These are phyloP conservation scores for Simmondsia chinensis DNA, from an alignment of 148 eudicot species.

Conservation along the genomic window DNA sequence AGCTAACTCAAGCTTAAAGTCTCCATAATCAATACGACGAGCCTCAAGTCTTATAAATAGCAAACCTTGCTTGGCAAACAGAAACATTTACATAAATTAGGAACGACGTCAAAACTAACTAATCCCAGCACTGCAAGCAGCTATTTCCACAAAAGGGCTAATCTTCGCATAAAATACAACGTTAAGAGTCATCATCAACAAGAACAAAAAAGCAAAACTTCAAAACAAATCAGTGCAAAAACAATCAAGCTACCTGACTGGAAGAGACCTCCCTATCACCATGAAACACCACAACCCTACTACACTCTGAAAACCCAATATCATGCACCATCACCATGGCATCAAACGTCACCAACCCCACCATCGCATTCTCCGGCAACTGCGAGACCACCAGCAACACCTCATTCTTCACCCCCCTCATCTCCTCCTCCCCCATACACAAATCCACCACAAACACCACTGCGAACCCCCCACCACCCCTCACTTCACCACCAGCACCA, in stretches of 20 bases:
- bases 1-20: too few relatives aligned
- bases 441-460: conserved; percentile 87
- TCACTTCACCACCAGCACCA: conserved; percentile 11
- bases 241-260: conserved; percentile 41
- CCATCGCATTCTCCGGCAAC: conserved; percentile 64
- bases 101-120: too few relatives aligned
- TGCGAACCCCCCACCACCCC: conserved; percentile 39
- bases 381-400: conserved; percentile 41
- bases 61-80: too few relatives aligned
- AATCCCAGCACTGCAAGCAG: too few relatives aligned
- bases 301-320: conserved; percentile 65
- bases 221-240: neutral
- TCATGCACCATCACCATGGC: conserved; percentile 79
- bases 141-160: too few relatives aligned
- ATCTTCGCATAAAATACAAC: too few relatives aligned
- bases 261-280: conserved; percentile 72
- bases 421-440: conserved; percentile 65
- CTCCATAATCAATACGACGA: too few relatives aligned
- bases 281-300: conserved; percentile 64
- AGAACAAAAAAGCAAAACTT: too few relatives aligned
- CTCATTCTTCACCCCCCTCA: conserved; percentile 64
- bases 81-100: too few relatives aligned
- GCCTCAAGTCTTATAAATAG: too few relatives aligned
- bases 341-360: conserved; percentile 87
- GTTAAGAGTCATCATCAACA: too few relatives aligned